These are phyloP conservation scores for Pythium brassicae DNA, from an alignment of 352 stramenopile genomes.

Conservation along the genomic window DNA sequence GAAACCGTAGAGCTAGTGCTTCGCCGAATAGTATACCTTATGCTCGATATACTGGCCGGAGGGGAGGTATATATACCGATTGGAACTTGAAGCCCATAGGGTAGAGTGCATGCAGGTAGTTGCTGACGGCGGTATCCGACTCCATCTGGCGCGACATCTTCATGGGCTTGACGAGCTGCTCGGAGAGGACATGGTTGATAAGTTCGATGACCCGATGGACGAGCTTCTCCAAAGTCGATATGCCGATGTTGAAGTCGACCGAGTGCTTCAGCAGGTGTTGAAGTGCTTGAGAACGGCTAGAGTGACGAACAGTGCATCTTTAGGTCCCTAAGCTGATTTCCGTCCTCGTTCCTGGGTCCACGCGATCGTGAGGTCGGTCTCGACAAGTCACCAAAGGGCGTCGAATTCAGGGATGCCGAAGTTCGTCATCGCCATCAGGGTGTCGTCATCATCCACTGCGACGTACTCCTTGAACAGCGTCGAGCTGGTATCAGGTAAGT, in stretches of 20 bases:
- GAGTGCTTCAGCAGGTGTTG: not conserved
- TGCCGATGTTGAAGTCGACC: conserved; percentile 1
- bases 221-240: not conserved
- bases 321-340: not conserved
- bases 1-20: conserved; percentile 20
- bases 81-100: not conserved
- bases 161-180: not conserved
- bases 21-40: conserved; percentile 3
- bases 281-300: not conserved
- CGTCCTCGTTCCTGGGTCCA: not conserved
- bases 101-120: not conserved
- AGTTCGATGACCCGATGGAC: not conserved
- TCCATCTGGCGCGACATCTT: not conserved
- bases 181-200: not conserved
- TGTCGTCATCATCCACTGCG: conserved; percentile 7
- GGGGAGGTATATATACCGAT: not conserved
- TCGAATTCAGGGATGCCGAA: conserved; percentile 1
- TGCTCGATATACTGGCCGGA: conserved; percentile 1
- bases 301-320: not conserved
- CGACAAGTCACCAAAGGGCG: not conserved
- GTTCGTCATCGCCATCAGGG: conserved; percentile 12
- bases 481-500: not conserved
- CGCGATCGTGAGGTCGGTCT: not conserved
- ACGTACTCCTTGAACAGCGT: conserved; percentile 9
- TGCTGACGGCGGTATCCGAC: not conserved